Conservation (phyloP, 2,329 filamentous ascomycete genomes). For the Colletotrichum sp. region DNA sequence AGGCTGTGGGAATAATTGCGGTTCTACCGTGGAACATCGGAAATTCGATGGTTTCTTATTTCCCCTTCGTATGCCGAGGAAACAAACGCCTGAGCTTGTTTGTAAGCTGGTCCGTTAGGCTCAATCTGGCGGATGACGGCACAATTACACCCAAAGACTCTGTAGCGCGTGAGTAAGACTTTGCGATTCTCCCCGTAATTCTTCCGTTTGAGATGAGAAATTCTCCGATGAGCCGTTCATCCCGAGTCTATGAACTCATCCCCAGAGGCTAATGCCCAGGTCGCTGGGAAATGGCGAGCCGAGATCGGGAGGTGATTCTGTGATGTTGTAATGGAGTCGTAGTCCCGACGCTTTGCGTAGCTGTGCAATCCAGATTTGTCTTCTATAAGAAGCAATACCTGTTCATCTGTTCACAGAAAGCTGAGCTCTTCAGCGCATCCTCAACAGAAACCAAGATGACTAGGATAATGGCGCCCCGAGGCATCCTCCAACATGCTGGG, state of each 20-base stretch:
- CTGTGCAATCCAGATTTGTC: neutral
- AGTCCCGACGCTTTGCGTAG: neutral
- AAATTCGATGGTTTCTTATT: neutral
- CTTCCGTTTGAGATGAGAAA: neutral
- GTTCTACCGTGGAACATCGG: neutral
- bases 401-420: neutral
- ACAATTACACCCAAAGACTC: conserved; percentile 17
- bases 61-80: neutral
- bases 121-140: conserved; percentile 1
- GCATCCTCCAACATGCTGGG: conserved; percentile 3
- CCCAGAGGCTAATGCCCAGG: neutral
- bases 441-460: neutral
- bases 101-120: neutral
- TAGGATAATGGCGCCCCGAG: neutral
- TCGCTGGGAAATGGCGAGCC: neutral
- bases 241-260: neutral
- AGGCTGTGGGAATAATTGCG: neutral
- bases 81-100: neutral
- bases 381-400: neutral
- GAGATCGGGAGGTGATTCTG: neutral
- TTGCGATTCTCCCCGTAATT: neutral
- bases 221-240: conserved; percentile 1
- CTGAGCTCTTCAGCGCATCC: neutral
- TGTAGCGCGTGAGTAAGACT: neutral
- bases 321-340: neutral